phyloP scores from a whole-genome alignment of 495 filamentous ascomycete species.

The Amphirosellinia nigrospora region DNA sequence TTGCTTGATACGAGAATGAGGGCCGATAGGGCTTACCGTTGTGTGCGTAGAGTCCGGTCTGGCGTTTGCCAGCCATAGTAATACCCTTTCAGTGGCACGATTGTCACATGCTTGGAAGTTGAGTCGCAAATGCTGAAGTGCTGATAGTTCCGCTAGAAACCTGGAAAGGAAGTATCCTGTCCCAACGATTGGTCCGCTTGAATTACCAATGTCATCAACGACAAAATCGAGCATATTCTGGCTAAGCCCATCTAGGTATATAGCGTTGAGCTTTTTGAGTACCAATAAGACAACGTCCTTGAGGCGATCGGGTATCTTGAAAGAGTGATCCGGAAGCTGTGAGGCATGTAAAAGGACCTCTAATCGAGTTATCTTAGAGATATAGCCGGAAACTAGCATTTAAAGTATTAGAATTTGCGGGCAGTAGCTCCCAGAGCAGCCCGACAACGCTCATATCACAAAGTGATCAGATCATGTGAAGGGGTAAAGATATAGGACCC shows the following conservation, averaged over 20 bases:
- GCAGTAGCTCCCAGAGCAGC: background rate
- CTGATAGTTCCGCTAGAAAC: conserved; percentile 35
- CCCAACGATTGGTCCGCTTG: conserved; percentile 7
- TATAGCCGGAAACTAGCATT: conserved; percentile 6
- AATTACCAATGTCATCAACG: background rate
- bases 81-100: conserved; percentile 15
- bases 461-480: background rate
- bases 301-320: conserved; percentile 43
- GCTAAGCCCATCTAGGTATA: conserved; percentile 45
- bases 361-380: conserved; percentile 31
- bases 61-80: conserved; percentile 35
- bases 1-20: background rate
- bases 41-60: background rate
- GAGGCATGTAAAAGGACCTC: conserved; percentile 45
- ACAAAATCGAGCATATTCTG: conserved; percentile 3
- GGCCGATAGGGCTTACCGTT: too few relatives aligned
- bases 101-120: conserved; percentile 32
- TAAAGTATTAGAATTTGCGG: conserved; percentile 3
- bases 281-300: conserved; percentile 35
- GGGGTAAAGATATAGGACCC: background rate
- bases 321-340: conserved; percentile 36
- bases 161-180: conserved; percentile 23
- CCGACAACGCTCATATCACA: background rate
- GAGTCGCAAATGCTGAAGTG: conserved; percentile 41
- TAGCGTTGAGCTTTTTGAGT: conserved; percentile 40